phyloP scores from a whole-genome alignment of 2,329 filamentous ascomycete species.

The Ambrosiella xylebori region DNA sequence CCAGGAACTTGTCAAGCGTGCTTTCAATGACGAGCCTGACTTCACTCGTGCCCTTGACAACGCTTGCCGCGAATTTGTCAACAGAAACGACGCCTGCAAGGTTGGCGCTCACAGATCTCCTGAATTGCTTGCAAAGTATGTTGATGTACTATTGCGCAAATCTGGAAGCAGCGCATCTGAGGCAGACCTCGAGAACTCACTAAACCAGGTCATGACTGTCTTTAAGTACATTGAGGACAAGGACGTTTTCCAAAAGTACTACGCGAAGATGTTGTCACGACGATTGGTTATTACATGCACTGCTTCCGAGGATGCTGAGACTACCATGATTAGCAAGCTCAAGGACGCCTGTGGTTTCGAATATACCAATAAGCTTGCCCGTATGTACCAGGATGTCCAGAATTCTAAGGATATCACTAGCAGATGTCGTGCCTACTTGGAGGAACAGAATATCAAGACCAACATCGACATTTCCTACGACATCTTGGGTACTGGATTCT shows the following conservation, averaged over 20 bases:
- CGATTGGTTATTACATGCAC: constrained; percentile 89
- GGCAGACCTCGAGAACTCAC: constrained; percentile 72
- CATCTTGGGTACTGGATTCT: constrained; percentile 90
- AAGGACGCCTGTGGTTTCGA: constrained; percentile 98
- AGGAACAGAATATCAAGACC: constrained; percentile 37
- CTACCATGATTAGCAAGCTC: constrained; percentile 97
- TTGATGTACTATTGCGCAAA: constrained; percentile 82
- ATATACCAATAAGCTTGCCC: constrained; percentile 97
- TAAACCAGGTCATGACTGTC: constrained; percentile 93
- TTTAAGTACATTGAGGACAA: constrained; percentile 99
- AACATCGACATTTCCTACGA: constrained; percentile 74
- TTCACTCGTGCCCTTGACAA: constrained; percentile 94
- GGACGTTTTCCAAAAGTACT: constrained; percentile 99
- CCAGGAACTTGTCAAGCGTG: constrained; percentile 73
- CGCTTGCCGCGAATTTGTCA: constrained; percentile 94
- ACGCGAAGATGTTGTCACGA: constrained; percentile 89
- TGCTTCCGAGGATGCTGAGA: constrained; percentile 92
- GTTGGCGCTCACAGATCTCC: constrained; percentile 85
- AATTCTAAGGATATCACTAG: constrained; percentile 94
- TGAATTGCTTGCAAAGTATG: constrained; percentile 87
- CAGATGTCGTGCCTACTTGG: constrained; percentile 64
- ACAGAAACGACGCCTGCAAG: constrained; percentile 91
- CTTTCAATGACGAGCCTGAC: constrained; percentile 89
- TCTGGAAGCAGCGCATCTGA: constrained; percentile 86
- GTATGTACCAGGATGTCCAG: constrained; percentile 99